phyloP scores from a whole-genome alignment of 495 filamentous ascomycete species.

The Penicillium chermesinum region DNA sequence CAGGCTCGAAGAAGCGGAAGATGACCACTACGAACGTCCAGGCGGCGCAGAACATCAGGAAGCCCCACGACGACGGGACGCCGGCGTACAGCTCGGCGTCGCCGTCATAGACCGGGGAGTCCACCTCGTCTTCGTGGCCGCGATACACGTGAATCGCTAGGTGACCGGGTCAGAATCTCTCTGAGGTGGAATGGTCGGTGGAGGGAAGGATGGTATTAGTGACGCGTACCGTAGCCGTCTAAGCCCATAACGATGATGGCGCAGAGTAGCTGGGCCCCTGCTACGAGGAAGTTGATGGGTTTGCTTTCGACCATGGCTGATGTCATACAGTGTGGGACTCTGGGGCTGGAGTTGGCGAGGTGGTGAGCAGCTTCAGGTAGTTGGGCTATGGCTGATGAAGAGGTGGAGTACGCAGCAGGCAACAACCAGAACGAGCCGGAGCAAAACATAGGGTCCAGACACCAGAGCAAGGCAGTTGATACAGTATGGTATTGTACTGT shows the following conservation, averaged over 20 bases:
- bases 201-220: slow-evolving; percentile 9
- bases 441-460: too few relatives aligned
- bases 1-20: slow-evolving; percentile 17
- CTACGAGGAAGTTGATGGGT: too few relatives aligned
- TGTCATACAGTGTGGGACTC: too few relatives aligned
- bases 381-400: too few relatives aligned
- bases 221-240: slow-evolving; percentile 25
- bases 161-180: slow-evolving; percentile 18
- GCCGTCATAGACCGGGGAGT: slow-evolving; percentile 23
- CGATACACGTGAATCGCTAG: slow-evolving; percentile 25
- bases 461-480: too few relatives aligned
- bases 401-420: too few relatives aligned
- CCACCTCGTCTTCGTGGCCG: slow-evolving; percentile 22
- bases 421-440: too few relatives aligned
- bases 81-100: slow-evolving; percentile 21
- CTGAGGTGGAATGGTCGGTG: slow-evolving; percentile 13
- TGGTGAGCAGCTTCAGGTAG: too few relatives aligned
- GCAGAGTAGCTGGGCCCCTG: slow-evolving; percentile 28
- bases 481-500: too few relatives aligned
- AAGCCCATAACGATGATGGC: slow-evolving; percentile 27
- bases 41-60: slow-evolving; percentile 26
- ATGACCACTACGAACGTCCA: slow-evolving; percentile 23
- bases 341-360: too few relatives aligned
- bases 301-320: too few relatives aligned
- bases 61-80: slow-evolving; percentile 26